Conservation (phyloP, 2,329 filamentous ascomycete genomes). For the Hawksworthiomyces lignivorus region DNA sequence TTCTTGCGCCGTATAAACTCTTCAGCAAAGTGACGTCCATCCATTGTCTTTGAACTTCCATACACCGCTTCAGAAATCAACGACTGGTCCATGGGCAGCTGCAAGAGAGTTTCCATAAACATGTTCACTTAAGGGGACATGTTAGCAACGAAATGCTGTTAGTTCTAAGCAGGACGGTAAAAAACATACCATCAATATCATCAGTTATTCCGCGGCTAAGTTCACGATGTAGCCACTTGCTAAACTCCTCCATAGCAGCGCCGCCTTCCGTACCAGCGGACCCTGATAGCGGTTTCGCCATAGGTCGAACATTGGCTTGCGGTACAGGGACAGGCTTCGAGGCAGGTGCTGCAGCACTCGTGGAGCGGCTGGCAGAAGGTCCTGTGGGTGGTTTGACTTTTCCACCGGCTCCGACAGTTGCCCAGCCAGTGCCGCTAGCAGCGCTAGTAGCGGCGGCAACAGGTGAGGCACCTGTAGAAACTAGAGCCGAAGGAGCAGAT, state of each 20-base stretch:
- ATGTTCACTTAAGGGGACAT: constrained; percentile 55
- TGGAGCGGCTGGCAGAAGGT: constrained; percentile 41
- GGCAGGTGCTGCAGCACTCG: constrained; percentile 30
- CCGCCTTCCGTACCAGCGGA: constrained; percentile 30
- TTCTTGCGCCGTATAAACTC: constrained; percentile 92
- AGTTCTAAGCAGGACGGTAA: background rate
- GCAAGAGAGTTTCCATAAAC: constrained; percentile 69
- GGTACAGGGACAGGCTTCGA: constrained; percentile 34
- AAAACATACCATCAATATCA: constrained; percentile 43
- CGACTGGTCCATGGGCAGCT: constrained; percentile 67
- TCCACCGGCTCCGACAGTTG: constrained; percentile 87
- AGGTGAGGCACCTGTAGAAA: constrained; percentile 26
- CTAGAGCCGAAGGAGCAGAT: constrained; percentile 32
- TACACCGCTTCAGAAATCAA: constrained; percentile 90
- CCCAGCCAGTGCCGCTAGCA: too few relatives aligned
- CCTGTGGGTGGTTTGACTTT: constrained; percentile 73
- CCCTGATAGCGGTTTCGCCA: constrained; percentile 42
- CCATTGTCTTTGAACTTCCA: constrained; percentile 76
- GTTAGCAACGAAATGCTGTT: background rate
- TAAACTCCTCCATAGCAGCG: constrained; percentile 79
- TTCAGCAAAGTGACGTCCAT: constrained; percentile 86
- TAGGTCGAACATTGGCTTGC: constrained; percentile 24
- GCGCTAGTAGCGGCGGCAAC: constrained; percentile 37
- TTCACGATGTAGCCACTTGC: constrained; percentile 81
- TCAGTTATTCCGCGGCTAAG: constrained; percentile 62